phyloP scores from a whole-genome alignment of 1,284 basidiomycete genomes.

The Bjerkandera adusta region DNA sequence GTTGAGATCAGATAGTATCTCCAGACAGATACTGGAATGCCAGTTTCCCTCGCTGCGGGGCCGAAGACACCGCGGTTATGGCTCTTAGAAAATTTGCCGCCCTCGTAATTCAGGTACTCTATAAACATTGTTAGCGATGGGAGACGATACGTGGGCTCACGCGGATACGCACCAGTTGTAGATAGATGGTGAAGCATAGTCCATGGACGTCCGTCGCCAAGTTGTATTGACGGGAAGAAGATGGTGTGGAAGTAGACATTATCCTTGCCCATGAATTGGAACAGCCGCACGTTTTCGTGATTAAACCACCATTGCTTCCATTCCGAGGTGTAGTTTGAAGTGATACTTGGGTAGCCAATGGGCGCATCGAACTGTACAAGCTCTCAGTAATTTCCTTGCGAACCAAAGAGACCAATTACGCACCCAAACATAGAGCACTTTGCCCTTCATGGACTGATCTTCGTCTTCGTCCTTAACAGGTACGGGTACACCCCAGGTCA shows the following conservation, averaged over 20 bases:
- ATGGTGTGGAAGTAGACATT: slow-evolving; percentile 99
- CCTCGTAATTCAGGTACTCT: slow-evolving; percentile 99
- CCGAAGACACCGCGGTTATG: slow-evolving; percentile 97
- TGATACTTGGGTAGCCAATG: slow-evolving; percentile 97
- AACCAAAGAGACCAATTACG: slow-evolving; percentile 20
- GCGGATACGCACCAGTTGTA: slow-evolving; percentile 69
- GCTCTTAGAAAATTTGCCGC: slow-evolving; percentile 98
- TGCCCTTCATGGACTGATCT: slow-evolving; percentile 84
- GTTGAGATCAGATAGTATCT: slow-evolving; percentile 95
- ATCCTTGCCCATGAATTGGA: slow-evolving; percentile 99
- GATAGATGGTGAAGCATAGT: slow-evolving; percentile 94
- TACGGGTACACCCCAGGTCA: slow-evolving; percentile 96
- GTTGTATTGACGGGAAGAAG: slow-evolving; percentile 89
- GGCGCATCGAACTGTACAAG: slow-evolving; percentile 93
- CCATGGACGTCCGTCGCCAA: slow-evolving; percentile 92
- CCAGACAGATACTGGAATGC: slow-evolving; percentile 94
- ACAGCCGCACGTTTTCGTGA: slow-evolving; percentile 87
- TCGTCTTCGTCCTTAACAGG: slow-evolving; percentile 73
- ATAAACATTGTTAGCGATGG: slow-evolving; percentile 7
- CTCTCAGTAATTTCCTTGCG: neutral
- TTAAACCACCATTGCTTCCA: slow-evolving; percentile 99
- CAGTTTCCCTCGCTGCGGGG: slow-evolving; percentile 90
- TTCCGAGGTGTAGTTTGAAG: slow-evolving; percentile 90
- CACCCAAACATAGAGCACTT: slow-evolving; percentile 95
- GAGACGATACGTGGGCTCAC: neutral